These are phyloP conservation scores for Suillus bovinus DNA, from an alignment of 768 basidiomycete species.

Conservation along the genomic window DNA sequence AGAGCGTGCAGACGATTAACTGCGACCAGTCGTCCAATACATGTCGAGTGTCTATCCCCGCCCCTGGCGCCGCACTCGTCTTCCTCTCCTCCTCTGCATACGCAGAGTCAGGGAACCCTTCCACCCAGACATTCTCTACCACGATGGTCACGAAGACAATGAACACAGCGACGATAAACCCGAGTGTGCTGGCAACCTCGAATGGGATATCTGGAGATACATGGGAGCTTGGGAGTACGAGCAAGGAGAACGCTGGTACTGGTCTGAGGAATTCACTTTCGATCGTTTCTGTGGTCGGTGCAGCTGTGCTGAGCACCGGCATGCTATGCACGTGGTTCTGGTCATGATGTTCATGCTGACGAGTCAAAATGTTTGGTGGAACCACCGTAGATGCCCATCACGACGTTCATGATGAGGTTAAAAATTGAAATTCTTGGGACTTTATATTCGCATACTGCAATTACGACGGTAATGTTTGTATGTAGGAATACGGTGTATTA, in stretches of 20 bases:
- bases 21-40: constrained; percentile 21
- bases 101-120: constrained; percentile 11
- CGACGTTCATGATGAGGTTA: background rate
- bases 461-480: background rate
- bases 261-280: background rate
- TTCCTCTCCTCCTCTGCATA: constrained; percentile 18
- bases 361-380: background rate
- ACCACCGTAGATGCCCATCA: background rate
- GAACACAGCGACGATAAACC: constrained; percentile 23
- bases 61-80: constrained; percentile 29
- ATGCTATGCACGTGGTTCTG: constrained; percentile 1
- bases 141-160: constrained; percentile 32
- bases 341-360: background rate
- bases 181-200: constrained; percentile 10
- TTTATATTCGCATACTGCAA: background rate
- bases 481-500: no score
- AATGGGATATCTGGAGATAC: constrained; percentile 37
- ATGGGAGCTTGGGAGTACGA: constrained; percentile 26
- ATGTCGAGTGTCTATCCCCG: constrained; percentile 28
- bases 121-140: constrained; percentile 28
- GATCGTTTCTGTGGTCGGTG: background rate
- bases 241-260: constrained; percentile 7
- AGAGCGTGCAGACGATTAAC: constrained; percentile 18
- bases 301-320: constrained; percentile 1
- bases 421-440: constrained; percentile 1